A percentile compares a stretch with the other conserved stretches of the same genome.
These are phyloP conservation scores for Tetrapyrgos nigripes DNA, from an alignment of 1,284 basidiomycete genomes.

Conservation along the genomic window DNA sequence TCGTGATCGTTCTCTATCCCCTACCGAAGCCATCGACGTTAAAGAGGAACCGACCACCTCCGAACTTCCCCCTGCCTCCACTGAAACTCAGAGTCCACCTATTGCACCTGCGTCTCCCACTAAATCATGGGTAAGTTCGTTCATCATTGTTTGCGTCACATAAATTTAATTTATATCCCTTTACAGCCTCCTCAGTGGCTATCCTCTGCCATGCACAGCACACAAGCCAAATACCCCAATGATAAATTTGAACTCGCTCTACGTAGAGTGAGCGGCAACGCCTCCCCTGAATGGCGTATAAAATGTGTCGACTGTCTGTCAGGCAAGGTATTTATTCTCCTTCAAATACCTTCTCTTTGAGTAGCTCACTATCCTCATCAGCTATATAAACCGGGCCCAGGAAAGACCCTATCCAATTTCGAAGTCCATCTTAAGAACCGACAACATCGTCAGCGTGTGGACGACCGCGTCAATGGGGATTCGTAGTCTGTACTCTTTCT, in stretches of 20 bases:
- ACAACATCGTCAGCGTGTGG: constrained; percentile 54
- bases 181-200: constrained; percentile 77
- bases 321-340: constrained; percentile 69
- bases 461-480: constrained; percentile 41
- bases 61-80: constrained; percentile 5
- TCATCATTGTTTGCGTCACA: constrained; percentile 5
- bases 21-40: constrained; percentile 4
- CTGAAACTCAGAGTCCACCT: constrained; percentile 7
- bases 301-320: constrained; percentile 95
- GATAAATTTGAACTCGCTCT: constrained; percentile 86
- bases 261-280: constrained; percentile 58
- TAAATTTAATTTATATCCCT: constrained; percentile 9
- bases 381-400: constrained; percentile 94
- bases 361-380: constrained; percentile 36
- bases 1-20: constrained; percentile 16
- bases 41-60: not conserved
- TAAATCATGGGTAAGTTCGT: constrained; percentile 22
- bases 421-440: constrained; percentile 84
- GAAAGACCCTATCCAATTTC: constrained; percentile 90
- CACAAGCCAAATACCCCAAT: constrained; percentile 79
- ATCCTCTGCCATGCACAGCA: constrained; percentile 60
- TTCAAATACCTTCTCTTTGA: constrained; percentile 23
- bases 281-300: constrained; percentile 84
- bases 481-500: constrained; percentile 16
- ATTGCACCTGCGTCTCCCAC: constrained; percentile 8